Evolutionary conservation across 2,329 filamentous ascomycete species (phyloP), one percentile per base, ranked within the genome.

Genomic region (Waltergamsia citrina): DNA sequence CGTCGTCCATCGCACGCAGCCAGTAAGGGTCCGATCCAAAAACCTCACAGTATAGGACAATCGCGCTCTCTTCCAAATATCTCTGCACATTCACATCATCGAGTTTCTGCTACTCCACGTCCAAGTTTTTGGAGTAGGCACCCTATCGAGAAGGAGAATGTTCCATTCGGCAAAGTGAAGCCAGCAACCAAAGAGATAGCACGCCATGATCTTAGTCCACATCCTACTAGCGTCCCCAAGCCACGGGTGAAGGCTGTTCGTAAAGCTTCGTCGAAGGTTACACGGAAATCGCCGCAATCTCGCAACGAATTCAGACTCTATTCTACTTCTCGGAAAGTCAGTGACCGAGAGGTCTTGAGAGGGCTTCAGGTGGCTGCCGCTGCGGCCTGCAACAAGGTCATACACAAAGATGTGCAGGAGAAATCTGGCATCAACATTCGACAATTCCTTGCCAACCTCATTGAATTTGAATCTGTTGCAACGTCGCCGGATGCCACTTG

Each of bases 361-460:
- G 73, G 72, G 0, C 52, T 78, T 9, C 67, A 69, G 38, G 62
- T 76, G 25, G 71, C 70, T 5, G 63, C 69, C 20, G 67, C 66
- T 5, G 73, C 72, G 9, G 71, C 71, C 5, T 73, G 70, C 32
- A 65, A 76, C 36, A 63, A 70, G 36, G 53, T 63, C 23, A 60
- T 74, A 3, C 70, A 77, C 45, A 59, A 59, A 0, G 65, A 65
- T 48, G 66, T 78, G 35, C 55, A 61, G 19, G 53, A 63, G 16
- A 61, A 63, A 39, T 74, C 69, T 1, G 73, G 73, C 0, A 45
- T 72, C 17, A 56, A 67, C 11, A 62, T 76, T 29, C 62, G 73
- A 22, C 63, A 62, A 6, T 73, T 77, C 39, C 48, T 78, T 12
- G 69, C 68, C 4, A 70, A 74, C 43, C 45, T 77, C 24, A 67